Conservation (phyloP, 2,329 filamentous ascomycete species). For the Neocatenulostroma microsporum region DNA sequence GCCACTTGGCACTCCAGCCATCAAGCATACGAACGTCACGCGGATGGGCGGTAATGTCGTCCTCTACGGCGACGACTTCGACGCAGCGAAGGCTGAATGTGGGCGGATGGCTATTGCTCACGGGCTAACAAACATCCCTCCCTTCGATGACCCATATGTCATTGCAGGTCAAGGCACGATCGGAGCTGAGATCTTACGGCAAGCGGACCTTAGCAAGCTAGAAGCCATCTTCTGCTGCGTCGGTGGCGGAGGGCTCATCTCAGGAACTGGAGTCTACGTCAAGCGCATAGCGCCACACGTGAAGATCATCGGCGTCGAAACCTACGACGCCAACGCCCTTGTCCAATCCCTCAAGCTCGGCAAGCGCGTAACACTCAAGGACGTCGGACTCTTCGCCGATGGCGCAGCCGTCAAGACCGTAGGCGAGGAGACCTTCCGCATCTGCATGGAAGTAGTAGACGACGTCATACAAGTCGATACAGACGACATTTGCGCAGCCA, state of each 20-base stretch:
- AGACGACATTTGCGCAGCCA: conserved; percentile 94
- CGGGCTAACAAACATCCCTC: conserved; percentile 87
- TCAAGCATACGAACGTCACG: conserved; percentile 92
- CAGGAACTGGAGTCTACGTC: conserved; percentile 85
- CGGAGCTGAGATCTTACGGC: conserved; percentile 84
- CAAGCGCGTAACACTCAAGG: conserved; percentile 69
- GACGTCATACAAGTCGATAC: conserved; percentile 89
- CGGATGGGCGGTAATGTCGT: conserved; percentile 86
- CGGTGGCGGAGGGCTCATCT: conserved; percentile 87
- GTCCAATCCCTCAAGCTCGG: conserved; percentile 73
- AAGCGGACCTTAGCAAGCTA: conserved; percentile 83
- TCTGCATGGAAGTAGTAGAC: conserved; percentile 85
- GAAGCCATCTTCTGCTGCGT: conserved; percentile 96
- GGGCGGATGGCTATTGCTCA: conserved; percentile 69
- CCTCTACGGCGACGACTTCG: conserved; percentile 85
- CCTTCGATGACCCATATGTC: conserved; percentile 97
- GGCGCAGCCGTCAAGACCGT: conserved; percentile 92
- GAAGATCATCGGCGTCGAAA: conserved; percentile 94
- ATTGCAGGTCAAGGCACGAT: conserved; percentile 98
- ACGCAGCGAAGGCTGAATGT: conserved; percentile 90
- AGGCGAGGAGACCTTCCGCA: conserved; percentile 88
- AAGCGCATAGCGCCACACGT: conserved; percentile 97
- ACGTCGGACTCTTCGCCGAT: conserved; percentile 92
- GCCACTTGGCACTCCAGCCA: conserved; percentile 88
- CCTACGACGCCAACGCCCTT: conserved; percentile 92